These are phyloP conservation scores for Camelina sativa DNA, from an alignment of 345 rosid genomes.

Conservation along the genomic window DNA sequence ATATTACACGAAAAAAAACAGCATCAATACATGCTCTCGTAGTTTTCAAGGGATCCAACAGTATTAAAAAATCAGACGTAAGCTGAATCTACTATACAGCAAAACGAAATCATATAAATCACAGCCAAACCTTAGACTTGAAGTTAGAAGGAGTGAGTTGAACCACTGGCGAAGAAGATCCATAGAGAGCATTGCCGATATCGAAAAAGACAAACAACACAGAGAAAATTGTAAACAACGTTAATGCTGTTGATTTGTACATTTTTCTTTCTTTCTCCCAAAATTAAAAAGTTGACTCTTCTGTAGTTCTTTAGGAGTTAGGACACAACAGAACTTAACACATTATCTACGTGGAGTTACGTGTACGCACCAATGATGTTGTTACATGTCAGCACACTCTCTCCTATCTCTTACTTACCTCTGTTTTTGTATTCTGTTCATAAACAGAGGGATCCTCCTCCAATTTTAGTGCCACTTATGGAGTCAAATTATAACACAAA, in stretches of 20 bases:
- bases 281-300: neutral
- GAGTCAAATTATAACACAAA: neutral
- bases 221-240: constrained; percentile 30
- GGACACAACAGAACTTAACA: constrained; percentile 17
- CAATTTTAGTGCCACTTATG: no score
- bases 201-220: constrained; percentile 37
- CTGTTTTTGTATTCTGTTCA: neutral
- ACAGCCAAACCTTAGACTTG: constrained; percentile 74
- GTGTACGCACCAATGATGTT: constrained; percentile 59
- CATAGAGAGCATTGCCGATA: constrained; percentile 64
- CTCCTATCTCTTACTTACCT: neutral
- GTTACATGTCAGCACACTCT: constrained; percentile 50
- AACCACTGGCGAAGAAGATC: constrained; percentile 84
- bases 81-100: neutral
- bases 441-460: constrained; percentile 6
- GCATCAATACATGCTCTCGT: neutral
- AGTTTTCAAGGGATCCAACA: neutral
- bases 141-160: constrained; percentile 91
- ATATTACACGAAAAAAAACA: neutral
- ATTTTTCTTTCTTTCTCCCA: constrained; percentile 45
- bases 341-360: constrained; percentile 39
- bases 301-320: neutral
- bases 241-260: constrained; percentile 38
- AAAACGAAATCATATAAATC: neutral
- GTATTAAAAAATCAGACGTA: neutral